Evolutionary conservation across 2,329 filamentous ascomycete genomes (phyloP).

Genomic region (Trichoderma breve): DNA sequence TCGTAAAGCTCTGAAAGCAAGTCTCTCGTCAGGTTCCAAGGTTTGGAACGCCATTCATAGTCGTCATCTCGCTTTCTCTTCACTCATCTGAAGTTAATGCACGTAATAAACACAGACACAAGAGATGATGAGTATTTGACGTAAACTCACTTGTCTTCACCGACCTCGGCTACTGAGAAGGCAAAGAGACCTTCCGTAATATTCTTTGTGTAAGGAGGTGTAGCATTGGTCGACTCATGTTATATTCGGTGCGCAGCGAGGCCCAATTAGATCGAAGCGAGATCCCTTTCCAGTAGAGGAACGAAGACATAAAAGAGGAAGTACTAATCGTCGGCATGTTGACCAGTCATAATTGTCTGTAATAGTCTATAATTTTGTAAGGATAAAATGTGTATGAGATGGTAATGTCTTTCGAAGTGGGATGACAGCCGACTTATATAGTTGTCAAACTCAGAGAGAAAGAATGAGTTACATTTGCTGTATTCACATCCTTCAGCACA

Average conservation of each 20-base stretch:
- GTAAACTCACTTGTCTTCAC: not conserved
- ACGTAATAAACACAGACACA: not conserved
- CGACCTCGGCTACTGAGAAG: not conserved
- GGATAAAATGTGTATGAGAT: not conserved
- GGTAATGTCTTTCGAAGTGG: not conserved
- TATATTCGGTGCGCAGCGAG: not conserved
- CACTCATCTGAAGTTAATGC: not conserved
- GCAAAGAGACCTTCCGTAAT: not conserved
- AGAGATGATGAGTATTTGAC: not conserved
- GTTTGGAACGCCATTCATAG: not conserved
- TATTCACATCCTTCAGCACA: not conserved
- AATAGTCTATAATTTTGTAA: not conserved
- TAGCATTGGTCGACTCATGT: too few relatives aligned
- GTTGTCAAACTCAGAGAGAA: too few relatives aligned
- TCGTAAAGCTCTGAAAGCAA: not conserved
- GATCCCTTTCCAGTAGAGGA: not conserved
- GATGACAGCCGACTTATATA: not conserved
- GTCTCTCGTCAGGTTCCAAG: not conserved
- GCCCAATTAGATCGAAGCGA: not conserved
- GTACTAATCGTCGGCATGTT: not conserved
- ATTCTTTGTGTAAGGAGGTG: not conserved
- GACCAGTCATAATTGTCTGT: not conserved
- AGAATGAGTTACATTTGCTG: too few relatives aligned
- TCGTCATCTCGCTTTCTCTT: too few relatives aligned
- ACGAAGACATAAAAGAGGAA: not conserved